phyloP scores from a whole-genome alignment of 2,329 filamentous ascomycete species.

The Monilinia fructicola region DNA sequence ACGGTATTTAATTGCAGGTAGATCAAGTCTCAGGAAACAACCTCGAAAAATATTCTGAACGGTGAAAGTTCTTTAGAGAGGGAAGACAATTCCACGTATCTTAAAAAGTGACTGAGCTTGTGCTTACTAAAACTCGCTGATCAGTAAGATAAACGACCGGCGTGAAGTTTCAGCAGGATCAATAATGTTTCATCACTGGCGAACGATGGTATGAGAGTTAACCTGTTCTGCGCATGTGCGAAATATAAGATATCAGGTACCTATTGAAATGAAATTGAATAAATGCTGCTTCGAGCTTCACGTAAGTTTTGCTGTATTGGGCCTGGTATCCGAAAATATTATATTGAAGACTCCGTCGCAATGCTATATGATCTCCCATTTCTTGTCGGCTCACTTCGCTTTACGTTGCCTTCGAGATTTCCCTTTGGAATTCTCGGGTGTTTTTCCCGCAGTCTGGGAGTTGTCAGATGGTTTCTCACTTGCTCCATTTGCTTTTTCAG shows the following conservation, averaged over 20 bases:
- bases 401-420: slow-evolving; percentile 39
- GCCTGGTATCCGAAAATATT: slow-evolving; percentile 8
- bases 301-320: background rate
- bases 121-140: background rate
- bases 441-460: slow-evolving; percentile 43
- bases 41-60: background rate
- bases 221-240: background rate
- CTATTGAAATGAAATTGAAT: background rate
- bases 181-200: background rate
- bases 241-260: background rate
- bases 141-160: background rate
- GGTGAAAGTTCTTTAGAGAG: background rate
- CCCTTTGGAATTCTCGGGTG: slow-evolving; percentile 34
- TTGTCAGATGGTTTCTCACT: slow-evolving; percentile 30
- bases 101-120: background rate
- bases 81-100: background rate
- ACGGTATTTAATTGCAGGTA: background rate
- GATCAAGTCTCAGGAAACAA: background rate
- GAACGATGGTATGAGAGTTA: background rate
- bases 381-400: slow-evolving; percentile 28
- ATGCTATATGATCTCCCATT: slow-evolving; percentile 12
- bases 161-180: background rate
- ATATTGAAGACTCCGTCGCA: slow-evolving; percentile 18
- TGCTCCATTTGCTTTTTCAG: slow-evolving; percentile 35
- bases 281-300: background rate